phyloP scores from a whole-genome alignment of 2,329 filamentous ascomycete genomes.

The Colletotrichum shisoi region DNA sequence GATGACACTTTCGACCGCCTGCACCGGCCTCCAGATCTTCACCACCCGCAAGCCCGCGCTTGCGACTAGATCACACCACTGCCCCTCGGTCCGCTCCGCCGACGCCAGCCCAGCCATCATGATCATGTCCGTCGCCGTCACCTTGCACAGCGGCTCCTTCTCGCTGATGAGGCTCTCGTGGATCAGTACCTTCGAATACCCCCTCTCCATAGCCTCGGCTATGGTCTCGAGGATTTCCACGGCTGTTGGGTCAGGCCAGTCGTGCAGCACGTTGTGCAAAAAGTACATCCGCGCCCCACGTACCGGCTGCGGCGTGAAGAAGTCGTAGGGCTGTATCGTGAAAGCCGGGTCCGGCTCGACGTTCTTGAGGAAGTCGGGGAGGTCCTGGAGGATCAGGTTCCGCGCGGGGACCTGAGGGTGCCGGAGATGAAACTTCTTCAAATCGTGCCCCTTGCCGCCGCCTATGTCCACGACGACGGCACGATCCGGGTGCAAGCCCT shows the following conservation, averaged over 20 bases:
- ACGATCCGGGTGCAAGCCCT: slow-evolving; percentile 43
- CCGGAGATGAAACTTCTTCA: slow-evolving; percentile 46
- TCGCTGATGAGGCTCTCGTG: slow-evolving; percentile 49
- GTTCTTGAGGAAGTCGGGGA: slow-evolving; percentile 47
- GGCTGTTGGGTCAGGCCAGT: slow-evolving; percentile 42
- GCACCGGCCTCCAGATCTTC: slow-evolving; percentile 46
- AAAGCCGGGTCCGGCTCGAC: slow-evolving; percentile 43
- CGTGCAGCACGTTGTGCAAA: slow-evolving; percentile 43
- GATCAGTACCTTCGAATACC: slow-evolving; percentile 51
- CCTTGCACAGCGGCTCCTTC: slow-evolving; percentile 44
- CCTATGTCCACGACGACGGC: slow-evolving; percentile 49
- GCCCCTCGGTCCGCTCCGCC: slow-evolving; percentile 46
- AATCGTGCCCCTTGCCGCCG: slow-evolving; percentile 50
- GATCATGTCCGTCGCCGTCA: slow-evolving; percentile 48
- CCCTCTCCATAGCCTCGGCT: slow-evolving; percentile 41
- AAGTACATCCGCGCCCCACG: slow-evolving; percentile 49
- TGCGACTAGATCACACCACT: slow-evolving; percentile 45
- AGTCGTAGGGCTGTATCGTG: slow-evolving; percentile 47
- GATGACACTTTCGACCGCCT: slow-evolving; percentile 46
- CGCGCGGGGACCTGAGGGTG: slow-evolving; percentile 44
- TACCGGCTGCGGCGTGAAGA: slow-evolving; percentile 52
- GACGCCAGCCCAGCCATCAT: slow-evolving; percentile 48
- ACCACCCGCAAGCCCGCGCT: slow-evolving; percentile 43
- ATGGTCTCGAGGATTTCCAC: slow-evolving; percentile 38
- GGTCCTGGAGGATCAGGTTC: slow-evolving; percentile 48